phyloP scores from a whole-genome alignment of 2,329 filamentous ascomycete genomes.

The Sphaerostilbella broomeana region DNA sequence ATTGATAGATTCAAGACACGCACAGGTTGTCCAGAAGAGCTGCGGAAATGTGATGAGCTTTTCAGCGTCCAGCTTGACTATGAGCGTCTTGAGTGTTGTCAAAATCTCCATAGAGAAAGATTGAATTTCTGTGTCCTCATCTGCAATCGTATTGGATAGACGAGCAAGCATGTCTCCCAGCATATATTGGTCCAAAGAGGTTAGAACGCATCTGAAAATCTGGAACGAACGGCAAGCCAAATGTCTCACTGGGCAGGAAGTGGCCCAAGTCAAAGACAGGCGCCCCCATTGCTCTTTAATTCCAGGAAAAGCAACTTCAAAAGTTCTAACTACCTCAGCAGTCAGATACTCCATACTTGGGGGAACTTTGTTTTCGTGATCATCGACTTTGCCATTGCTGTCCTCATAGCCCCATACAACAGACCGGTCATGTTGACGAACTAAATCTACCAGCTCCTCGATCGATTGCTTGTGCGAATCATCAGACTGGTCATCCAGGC shows the following conservation, averaged over 20 bases:
- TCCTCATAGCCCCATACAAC: slow-evolving; percentile 96
- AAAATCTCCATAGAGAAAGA: slow-evolving; percentile 98
- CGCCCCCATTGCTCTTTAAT: slow-evolving; percentile 90
- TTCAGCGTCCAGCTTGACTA: slow-evolving; percentile 71
- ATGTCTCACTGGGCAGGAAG: slow-evolving; percentile 90
- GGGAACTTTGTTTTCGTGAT: slow-evolving; percentile 73
- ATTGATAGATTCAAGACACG: slow-evolving; percentile 93
- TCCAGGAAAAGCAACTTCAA: slow-evolving; percentile 74
- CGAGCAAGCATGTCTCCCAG: slow-evolving; percentile 93
- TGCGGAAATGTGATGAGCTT: slow-evolving; percentile 87
- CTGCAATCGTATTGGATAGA: slow-evolving; percentile 92
- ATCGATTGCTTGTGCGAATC: slow-evolving; percentile 62
- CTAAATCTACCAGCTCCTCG: slow-evolving; percentile 79
- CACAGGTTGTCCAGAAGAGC: slow-evolving; percentile 95
- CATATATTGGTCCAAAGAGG: slow-evolving; percentile 86
- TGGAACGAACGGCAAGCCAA: slow-evolving; percentile 96
- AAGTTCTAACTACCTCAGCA: slow-evolving; percentile 74
- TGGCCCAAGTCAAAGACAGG: slow-evolving; percentile 88
- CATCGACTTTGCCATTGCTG: slow-evolving; percentile 70
- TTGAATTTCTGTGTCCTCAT: slow-evolving; percentile 89
- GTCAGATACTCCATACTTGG: slow-evolving; percentile 82
- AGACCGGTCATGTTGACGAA: slow-evolving; percentile 74
- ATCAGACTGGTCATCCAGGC: slow-evolving; percentile 63
- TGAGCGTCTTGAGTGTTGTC: slow-evolving; percentile 87
- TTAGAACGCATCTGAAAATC: slow-evolving; percentile 89